These are phyloP conservation scores for Musa beccarii DNA, from an alignment of 176 grass and related monocot genomes.

Conservation along the genomic window DNA sequence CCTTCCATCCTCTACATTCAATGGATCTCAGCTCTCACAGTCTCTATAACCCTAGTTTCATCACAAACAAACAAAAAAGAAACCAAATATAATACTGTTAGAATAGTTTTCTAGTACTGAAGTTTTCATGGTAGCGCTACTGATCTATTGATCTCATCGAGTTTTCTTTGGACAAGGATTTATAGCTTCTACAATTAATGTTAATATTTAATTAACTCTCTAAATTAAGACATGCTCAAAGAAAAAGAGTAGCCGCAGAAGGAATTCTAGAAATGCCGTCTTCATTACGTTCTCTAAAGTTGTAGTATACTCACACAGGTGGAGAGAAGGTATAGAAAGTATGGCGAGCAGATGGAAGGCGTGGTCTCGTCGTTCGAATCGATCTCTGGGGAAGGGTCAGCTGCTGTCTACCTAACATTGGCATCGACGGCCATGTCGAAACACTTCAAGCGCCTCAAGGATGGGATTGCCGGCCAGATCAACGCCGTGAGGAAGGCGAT, in stretches of 20 bases:
- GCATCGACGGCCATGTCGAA: constrained; percentile 67
- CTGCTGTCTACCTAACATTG: constrained; percentile 44
- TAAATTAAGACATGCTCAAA: too few species aligned
- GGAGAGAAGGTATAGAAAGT: constrained; percentile 50
- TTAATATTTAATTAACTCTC: too few species aligned
- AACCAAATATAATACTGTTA: too few species aligned
- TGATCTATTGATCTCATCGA: too few species aligned
- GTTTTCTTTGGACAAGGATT: too few species aligned
- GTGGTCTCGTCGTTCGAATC: constrained; percentile 42
- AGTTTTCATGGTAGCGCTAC: too few species aligned
- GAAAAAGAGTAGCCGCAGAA: too few species aligned
- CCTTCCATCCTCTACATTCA: neutral
- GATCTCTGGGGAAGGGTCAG: constrained; percentile 29
- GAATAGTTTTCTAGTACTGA: too few species aligned
- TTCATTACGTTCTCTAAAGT: neutral
- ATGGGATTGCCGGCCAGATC: constrained; percentile 32
- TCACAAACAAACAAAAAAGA: neutral
- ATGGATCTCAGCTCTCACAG: neutral
- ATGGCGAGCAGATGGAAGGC: constrained; percentile 42
- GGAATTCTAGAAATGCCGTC: too few species aligned
- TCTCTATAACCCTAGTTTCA: neutral
- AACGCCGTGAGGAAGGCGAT: constrained; percentile 25
- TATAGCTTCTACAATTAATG: too few species aligned
- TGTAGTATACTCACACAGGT: constrained; percentile 26
- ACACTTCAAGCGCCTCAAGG: constrained; percentile 64